A percentile compares a stretch with the other conserved stretches of the same genome.
Conservation (phyloP, 2,329 filamentous ascomycete species). For the Ascocoryne sarcoides region DNA sequence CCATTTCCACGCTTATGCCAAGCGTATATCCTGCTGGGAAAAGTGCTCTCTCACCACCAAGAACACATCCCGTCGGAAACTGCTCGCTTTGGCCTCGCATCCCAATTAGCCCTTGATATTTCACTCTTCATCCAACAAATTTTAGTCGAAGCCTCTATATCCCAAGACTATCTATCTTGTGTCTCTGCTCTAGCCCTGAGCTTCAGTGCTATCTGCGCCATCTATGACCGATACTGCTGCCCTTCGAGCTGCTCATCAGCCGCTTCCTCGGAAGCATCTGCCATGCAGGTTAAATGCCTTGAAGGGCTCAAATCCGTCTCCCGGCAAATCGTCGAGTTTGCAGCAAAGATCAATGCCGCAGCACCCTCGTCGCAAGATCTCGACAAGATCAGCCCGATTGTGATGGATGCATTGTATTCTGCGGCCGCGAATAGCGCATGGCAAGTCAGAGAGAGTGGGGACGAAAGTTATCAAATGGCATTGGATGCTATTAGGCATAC, state of each 20-base stretch:
- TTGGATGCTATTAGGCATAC: slow-evolving; percentile 27
- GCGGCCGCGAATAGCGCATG: slow-evolving; percentile 32
- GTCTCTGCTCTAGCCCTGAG: slow-evolving; percentile 22
- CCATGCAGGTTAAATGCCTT: slow-evolving; percentile 29
- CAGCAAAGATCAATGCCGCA: slow-evolving; percentile 19
- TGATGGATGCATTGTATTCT: slow-evolving; percentile 33
- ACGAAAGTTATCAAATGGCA: slow-evolving; percentile 23
- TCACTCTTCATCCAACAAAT: slow-evolving; percentile 20
- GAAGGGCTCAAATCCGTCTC: slow-evolving; percentile 28
- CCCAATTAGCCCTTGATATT: slow-evolving; percentile 21
- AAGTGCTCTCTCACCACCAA: slow-evolving; percentile 27
- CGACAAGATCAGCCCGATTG: slow-evolving; percentile 28
- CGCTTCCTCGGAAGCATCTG: slow-evolving; percentile 17
- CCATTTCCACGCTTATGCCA: slow-evolving; percentile 44
- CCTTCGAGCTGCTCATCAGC: slow-evolving; percentile 16
- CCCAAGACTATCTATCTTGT: slow-evolving; percentile 20
- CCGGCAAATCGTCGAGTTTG: slow-evolving; percentile 25
- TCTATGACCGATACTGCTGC: slow-evolving; percentile 33
- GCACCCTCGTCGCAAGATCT: slow-evolving; percentile 20
- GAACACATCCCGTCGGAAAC: slow-evolving; percentile 16
- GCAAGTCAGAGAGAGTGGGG: slow-evolving; percentile 31
- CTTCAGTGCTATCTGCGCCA: slow-evolving; percentile 26
- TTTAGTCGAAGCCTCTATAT: slow-evolving; percentile 18
- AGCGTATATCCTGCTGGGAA: slow-evolving; percentile 29
- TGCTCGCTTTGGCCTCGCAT: slow-evolving; percentile 16